Base-by-base conservation (phyloP, 1,139 yeast genomes). In the Keqinozyma sinolaborantium region DNA sequence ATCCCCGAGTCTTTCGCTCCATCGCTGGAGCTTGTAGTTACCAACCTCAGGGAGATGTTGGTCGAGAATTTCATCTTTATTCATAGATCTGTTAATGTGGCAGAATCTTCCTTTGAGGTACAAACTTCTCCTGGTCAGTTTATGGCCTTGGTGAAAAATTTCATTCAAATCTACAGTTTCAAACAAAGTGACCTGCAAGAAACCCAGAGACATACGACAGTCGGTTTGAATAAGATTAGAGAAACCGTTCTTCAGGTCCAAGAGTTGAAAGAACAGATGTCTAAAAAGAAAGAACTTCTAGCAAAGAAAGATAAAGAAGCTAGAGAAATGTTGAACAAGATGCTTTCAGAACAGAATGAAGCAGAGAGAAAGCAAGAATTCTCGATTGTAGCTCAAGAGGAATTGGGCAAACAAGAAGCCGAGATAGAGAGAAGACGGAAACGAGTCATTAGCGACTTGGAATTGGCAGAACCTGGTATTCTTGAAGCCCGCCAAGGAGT, bases 321-420 rank as follows among this genome's bases (percentile, higher is more conserved):
- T 0, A 73, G 77, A 38, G 58, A 60, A 14, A 84, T 86, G 71
- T 68, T 92, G 31, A 77, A 80, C 44, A 76, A 68, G 32, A 86
- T 92, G 86, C 70, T 92, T n/a, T 62, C 72, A 0, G 95, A 87
- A 31, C 97, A 92, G 50, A 88, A 86, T 50, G 95, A 88, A 48
- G 94, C 97, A 0, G 97, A 92, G 53, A 64, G 96, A 38, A 86
- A 83, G 43, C 85, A 83, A 38, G 95, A 84, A 39, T 90, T 95
- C 12, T 86, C 96, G 0, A 64, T 84, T 9, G 83, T 78, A 29
- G 83, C 92, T 7, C 88, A 83, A 46, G 73, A 70, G 23, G 83
- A 86, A 10, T 64, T 90, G 28, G 78, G 71, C 25, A 66, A 69
- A 30, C 95, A 87, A 47, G 94, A 86, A 36, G 49, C 52, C 4